Evolutionary conservation across 108 stramenopile species (phyloP).

Genomic region (Cyclostephanos tholiformis): DNA sequence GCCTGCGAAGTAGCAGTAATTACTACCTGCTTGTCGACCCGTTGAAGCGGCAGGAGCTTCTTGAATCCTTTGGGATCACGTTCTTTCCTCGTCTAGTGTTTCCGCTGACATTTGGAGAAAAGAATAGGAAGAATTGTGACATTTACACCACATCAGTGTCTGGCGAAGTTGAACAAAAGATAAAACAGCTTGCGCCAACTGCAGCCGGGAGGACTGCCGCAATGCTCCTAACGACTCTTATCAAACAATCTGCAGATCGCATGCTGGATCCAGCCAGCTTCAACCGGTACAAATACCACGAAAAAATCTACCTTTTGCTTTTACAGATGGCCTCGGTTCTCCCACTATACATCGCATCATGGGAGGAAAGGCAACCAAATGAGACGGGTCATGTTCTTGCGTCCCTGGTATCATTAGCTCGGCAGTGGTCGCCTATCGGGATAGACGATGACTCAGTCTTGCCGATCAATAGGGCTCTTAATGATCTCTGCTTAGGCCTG

Average conservation of each 20-base stretch:
- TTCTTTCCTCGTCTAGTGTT: conserved; percentile 38
- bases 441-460: conserved; percentile 4
- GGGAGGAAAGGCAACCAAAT: conserved; percentile 34
- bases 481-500: conserved; percentile 33
- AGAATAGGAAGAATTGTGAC: background rate
- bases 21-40: conserved; percentile 21
- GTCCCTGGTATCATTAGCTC: conserved; percentile 31
- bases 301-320: conserved; percentile 24
- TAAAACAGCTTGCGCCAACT: conserved; percentile 25
- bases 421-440: conserved; percentile 29
- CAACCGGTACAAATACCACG: background rate
- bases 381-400: conserved; percentile 42
- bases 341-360: conserved; percentile 38
- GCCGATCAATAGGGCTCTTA: conserved; percentile 12
- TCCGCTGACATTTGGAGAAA: background rate
- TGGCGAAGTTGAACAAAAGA: conserved; percentile 17
- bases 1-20: background rate
- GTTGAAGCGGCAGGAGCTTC: conserved; percentile 35
- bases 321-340: conserved; percentile 44
- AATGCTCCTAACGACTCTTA: conserved; percentile 31
- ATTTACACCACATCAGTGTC: conserved; percentile 18
- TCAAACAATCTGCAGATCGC: conserved; percentile 16
- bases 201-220: conserved; percentile 36
- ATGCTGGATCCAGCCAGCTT: conserved; percentile 10
- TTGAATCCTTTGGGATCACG: conserved; percentile 32